Conservation (phyloP, 148 eudicot genomes). For the Pouteria glomerata region DNA sequence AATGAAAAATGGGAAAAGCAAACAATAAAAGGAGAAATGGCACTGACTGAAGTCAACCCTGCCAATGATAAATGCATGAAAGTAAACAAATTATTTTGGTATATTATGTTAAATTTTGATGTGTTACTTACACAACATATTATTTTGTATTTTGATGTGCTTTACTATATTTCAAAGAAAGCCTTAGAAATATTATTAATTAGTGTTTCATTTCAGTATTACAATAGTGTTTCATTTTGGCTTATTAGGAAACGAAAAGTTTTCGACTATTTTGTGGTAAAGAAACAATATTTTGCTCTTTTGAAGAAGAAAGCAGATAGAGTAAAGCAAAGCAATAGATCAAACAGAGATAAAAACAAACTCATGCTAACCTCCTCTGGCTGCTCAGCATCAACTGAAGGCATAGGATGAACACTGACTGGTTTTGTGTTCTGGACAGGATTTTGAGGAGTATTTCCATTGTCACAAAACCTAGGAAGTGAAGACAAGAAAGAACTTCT, state of each 20-base stretch:
- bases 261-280: no score
- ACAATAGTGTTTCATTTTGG: no score
- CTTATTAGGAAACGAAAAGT: no score
- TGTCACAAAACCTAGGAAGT: conserved; percentile 27
- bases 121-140: no score
- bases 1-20: background rate
- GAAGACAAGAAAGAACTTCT: conserved; percentile 38
- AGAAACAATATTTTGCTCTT: no score
- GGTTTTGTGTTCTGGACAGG: conserved; percentile 28
- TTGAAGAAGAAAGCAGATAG: no score
- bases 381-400: conserved; percentile 34
- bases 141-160: no score
- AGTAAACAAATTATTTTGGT: no score
- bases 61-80: background rate
- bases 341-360: background rate
- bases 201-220: no score
- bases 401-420: conserved; percentile 44
- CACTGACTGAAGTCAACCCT: background rate
- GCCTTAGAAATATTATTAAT: no score
- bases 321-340: background rate
- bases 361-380: conserved; percentile 38
- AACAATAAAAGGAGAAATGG: background rate
- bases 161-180: no score
- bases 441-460: conserved; percentile 30
- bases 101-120: no score